These are phyloP conservation scores for Suillus spraguei DNA, from an alignment of 768 basidiomycete species.

Conservation along the genomic window DNA sequence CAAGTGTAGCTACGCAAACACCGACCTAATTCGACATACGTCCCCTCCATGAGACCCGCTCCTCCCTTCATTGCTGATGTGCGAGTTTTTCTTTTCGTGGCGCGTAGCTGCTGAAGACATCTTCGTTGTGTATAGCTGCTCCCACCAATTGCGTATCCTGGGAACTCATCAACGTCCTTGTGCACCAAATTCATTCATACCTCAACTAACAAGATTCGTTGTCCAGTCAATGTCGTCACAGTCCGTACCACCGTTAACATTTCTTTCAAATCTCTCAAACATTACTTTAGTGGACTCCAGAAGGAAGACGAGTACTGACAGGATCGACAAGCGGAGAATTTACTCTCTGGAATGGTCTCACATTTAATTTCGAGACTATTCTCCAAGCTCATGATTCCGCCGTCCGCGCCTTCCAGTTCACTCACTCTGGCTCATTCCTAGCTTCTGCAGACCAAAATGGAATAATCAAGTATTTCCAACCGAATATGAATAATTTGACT, in stretches of 20 bases:
- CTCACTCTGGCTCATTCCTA: constrained; percentile 91
- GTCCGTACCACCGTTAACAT: constrained; percentile 48
- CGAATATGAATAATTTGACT: constrained; percentile 98
- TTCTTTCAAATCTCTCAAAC: constrained; percentile 7
- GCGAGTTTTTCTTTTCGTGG: constrained; percentile 33
- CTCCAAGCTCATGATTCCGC: constrained; percentile 98
- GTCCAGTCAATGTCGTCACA: constrained; percentile 94
- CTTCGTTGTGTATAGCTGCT: constrained; percentile 63
- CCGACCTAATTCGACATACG: constrained; percentile 76
- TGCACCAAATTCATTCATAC: constrained; percentile 99
- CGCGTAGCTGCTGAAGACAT: constrained; percentile 28
- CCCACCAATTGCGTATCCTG: constrained; percentile 89
- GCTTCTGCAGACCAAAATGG: constrained; percentile 93
- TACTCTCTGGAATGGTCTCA: constrained; percentile 97
- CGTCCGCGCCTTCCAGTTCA: constrained; percentile 87
- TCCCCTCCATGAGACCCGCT: constrained; percentile 78
- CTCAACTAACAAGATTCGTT: constrained; percentile 97
- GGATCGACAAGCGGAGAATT: constrained; percentile 98
- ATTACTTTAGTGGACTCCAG: constrained; percentile 87
- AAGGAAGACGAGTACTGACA: constrained; percentile 89
- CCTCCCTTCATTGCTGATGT: constrained; percentile 92
- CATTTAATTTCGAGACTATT: constrained; percentile 99
- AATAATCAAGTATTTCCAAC: constrained; percentile 98
- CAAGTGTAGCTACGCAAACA: constrained; percentile 65
- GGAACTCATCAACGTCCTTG: constrained; percentile 89